Percentiles rank a stretch among this genome's conserved stretches.
Evolutionary conservation across 345 rosid species (phyloP).

Genomic region (Moricandia moricandioides): DNA sequence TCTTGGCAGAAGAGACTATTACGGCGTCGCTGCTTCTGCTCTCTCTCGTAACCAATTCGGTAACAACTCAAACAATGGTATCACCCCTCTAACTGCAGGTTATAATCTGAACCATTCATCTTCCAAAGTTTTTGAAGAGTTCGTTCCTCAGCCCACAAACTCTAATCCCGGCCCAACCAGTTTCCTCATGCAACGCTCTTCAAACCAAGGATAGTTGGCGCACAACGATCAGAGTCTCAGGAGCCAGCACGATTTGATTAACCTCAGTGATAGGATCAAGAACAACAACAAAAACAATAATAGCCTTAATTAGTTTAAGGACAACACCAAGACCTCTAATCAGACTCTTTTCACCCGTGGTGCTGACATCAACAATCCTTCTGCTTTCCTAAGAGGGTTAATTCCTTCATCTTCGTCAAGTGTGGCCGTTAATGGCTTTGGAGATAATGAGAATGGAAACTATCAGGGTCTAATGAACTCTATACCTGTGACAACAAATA

Average conservation of each 20-base stretch:
- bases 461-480: constrained; percentile 63
- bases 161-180: constrained; percentile 28
- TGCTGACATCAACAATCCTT: constrained; percentile 43
- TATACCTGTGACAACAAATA: constrained; percentile 28
- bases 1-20: not conserved
- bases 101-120: constrained; percentile 33
- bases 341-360: constrained; percentile 54
- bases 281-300: constrained; percentile 19
- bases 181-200: constrained; percentile 51
- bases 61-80: constrained; percentile 3
- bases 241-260: constrained; percentile 26
- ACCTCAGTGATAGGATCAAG: constrained; percentile 11
- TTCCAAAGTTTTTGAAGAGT: constrained; percentile 34
- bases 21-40: not conserved
- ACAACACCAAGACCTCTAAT: constrained; percentile 27
- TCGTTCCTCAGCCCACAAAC: constrained; percentile 39
- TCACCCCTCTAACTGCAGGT: constrained; percentile 20
- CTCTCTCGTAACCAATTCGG: constrained; percentile 31
- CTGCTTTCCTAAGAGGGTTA: constrained; percentile 54
- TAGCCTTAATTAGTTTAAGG: constrained; percentile 55
- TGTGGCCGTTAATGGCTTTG: constrained; percentile 25
- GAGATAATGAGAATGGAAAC: constrained; percentile 43
- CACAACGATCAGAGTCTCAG: constrained; percentile 31
- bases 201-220: constrained; percentile 30
- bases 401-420: constrained; percentile 39